Base-by-base conservation (phyloP, 2,329 filamentous ascomycete genomes). In the Lithohypha guttulata region DNA sequence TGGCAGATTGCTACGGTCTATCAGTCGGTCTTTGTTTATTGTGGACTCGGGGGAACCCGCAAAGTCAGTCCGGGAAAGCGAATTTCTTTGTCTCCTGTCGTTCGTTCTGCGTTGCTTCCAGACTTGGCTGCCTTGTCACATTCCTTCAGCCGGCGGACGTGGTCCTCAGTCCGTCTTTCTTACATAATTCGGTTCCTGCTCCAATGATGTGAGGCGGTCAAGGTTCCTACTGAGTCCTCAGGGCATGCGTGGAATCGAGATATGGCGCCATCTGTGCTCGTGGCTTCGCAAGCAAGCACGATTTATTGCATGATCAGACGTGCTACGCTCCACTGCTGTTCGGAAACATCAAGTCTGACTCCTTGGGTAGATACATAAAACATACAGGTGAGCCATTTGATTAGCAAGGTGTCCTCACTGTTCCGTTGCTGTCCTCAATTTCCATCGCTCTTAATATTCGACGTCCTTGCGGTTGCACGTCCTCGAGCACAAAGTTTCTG, bases 61-160 rank as follows among this genome's bases (percentile, higher is more conserved):
- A n/a, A n/a, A n/a, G n/a, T n/a, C n/a, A 25, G 23, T 25, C n/a
- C 23, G 23, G 7, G 23, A 25, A 8, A 8, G 7, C n/a, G n/a
- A 34, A 9, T 21, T 19, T 21, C 26, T 29, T 38, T 30, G 23
- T 21, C 30, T 25, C 7, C n/a, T n/a, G n/a, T n/a, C n/a, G n/a
- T n/a, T n/a, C n/a, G n/a, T n/a, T n/a, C n/a, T 29, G 35, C 35
- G 35, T 39, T 39, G 15, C 25, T 22, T 23, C 17, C 26, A 28
- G 35, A 39, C 30, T 37, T 39, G 35, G 35, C 18, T 39, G 35
- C 35, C 35, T 37, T 39, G 35, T 31, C 10, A 35, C 33, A 35
- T 35, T 35, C 33, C 33, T 18, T 18, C 17, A 32, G 14, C 23
- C 23, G n/a, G 7, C 13, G n/a, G 14, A 32, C n/a, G n/a, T n/a